A percentile compares a stretch with the other conserved stretches of the same genome.
These are phyloP conservation scores for Ustilago bromivora DNA, from an alignment of 1,284 basidiomycete genomes.

Conservation along the genomic window DNA sequence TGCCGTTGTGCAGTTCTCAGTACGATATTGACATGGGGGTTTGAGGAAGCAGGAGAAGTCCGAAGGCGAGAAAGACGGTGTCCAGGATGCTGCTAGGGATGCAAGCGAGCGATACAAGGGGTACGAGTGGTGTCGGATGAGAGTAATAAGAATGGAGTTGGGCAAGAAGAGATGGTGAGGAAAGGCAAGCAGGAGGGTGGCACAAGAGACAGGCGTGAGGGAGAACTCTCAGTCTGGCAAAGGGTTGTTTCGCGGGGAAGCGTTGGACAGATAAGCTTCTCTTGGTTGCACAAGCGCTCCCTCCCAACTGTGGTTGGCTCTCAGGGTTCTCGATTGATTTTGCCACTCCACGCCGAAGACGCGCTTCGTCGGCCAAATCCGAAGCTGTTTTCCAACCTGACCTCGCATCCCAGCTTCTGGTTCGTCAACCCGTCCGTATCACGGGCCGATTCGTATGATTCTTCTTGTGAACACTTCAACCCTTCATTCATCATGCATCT, in stretches of 20 bases:
- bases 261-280: slow-evolving; percentile 15
- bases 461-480: background rate
- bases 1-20: background rate
- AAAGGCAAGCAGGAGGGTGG: background rate
- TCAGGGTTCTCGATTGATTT: slow-evolving; percentile 6
- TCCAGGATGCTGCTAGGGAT: background rate
- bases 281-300: slow-evolving; percentile 6
- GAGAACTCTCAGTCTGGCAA: slow-evolving; percentile 1
- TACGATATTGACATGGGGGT: background rate
- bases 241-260: background rate
- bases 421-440: background rate
- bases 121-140: background rate
- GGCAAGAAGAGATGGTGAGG: background rate
- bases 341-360: slow-evolving; percentile 27
- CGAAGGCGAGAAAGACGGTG: background rate
- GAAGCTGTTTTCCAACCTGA: slow-evolving; percentile 5
- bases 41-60: too few relatives aligned
- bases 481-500: background rate
- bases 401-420: background rate
- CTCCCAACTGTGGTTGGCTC: background rate
- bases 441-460: background rate
- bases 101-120: background rate
- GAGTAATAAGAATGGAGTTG: background rate
- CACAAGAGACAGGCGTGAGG: background rate
- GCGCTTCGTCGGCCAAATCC: slow-evolving; percentile 26